A percentile compares a stretch with the other conserved stretches of the same genome.
Evolutionary conservation across 805 yeast genomes (phyloP).

Genomic region (Kodamaea restingae): DNA sequence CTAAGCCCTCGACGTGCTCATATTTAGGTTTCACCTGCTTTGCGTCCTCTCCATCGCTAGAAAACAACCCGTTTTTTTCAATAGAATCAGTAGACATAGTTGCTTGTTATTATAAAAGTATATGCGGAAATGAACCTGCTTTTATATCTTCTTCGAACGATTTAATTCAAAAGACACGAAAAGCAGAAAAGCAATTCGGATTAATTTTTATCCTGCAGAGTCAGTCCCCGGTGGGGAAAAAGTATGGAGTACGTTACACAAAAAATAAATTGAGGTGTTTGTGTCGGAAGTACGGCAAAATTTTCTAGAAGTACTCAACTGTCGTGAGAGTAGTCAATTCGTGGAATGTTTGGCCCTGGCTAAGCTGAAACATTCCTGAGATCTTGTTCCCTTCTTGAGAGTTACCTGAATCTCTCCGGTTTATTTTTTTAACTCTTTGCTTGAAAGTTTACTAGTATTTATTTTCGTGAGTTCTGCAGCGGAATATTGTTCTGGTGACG

Average conservation of each 20-base stretch:
- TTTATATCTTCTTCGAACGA: not conserved
- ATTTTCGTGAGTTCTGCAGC: not conserved
- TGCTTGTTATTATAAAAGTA: not conserved
- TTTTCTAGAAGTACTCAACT: not conserved
- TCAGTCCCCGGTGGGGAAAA: conserved; percentile 1
- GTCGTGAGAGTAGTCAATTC: not conserved
- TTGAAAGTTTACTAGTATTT: not conserved
- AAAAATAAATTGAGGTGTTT: not conserved
- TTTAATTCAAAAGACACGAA: not conserved
- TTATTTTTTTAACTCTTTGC: not conserved
- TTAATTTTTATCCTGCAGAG: not conserved
- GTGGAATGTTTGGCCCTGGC: no score
- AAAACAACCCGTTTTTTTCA: not conserved
- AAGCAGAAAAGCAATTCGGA: conserved; percentile 1
- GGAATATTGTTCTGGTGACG: no score
- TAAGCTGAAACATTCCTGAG: no score
- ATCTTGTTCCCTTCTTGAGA: no score
- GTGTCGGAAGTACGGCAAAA: not conserved
- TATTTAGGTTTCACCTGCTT: not conserved
- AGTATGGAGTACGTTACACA: not conserved
- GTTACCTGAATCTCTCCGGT: no score
- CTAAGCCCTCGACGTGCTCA: conserved; percentile 1
- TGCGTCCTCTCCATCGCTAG: not conserved
- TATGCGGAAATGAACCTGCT: not conserved
- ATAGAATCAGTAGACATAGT: conserved; percentile 1